Evolutionary conservation across 208 protist species (phyloP).

Genomic region (Vickermania ingenoplastis): DNA sequence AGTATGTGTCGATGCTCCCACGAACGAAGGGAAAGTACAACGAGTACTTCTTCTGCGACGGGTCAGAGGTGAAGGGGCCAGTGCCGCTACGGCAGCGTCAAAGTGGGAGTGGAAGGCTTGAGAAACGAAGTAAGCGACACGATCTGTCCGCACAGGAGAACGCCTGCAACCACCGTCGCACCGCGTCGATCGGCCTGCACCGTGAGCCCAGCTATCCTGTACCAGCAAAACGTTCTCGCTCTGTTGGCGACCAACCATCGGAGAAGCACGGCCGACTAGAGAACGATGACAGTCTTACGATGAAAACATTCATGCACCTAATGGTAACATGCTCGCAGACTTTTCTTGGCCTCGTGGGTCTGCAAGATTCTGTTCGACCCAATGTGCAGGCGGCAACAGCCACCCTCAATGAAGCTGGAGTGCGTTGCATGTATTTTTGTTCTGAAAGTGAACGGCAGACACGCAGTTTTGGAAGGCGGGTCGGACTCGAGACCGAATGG

Average conservation of each 20-base stretch:
- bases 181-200: neutral
- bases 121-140: neutral
- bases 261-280: constrained; percentile 23
- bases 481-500: constrained; percentile 93
- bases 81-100: constrained; percentile 9
- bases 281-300: constrained; percentile 45
- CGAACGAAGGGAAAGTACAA: constrained; percentile 17
- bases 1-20: constrained; percentile 28
- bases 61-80: constrained; percentile 24
- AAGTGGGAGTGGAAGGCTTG: constrained; percentile 3
- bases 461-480: constrained; percentile 83
- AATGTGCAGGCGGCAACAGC: constrained; percentile 69
- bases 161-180: neutral
- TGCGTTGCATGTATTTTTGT: constrained; percentile 92
- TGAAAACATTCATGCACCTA: constrained; percentile 38
- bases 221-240: constrained; percentile 16
- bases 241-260: constrained; percentile 23
- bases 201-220: neutral
- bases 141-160: neutral
- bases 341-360: constrained; percentile 82
- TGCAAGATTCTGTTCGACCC: constrained; percentile 79
- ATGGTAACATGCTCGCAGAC: constrained; percentile 74
- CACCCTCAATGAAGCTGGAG: constrained; percentile 78
- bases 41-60: constrained; percentile 81
- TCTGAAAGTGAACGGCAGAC: constrained; percentile 74